Conservation (phyloP, 208 protist genomes). For the Trypanosoma boissoni region DNA sequence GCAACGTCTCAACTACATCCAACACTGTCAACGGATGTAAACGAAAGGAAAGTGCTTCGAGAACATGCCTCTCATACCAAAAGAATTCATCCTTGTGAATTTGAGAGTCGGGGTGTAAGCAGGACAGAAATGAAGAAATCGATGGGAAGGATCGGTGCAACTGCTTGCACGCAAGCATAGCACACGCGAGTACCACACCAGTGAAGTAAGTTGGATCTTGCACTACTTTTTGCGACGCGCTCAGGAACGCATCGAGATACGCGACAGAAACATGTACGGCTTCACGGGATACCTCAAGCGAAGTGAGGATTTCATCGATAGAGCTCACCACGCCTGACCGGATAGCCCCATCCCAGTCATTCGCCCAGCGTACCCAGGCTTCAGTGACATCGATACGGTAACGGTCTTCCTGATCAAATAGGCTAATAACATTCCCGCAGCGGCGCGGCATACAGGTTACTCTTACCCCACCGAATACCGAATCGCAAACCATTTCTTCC, state of each 20-base stretch:
- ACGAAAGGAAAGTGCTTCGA: slow-evolving; percentile 22
- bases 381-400: slow-evolving; percentile 33
- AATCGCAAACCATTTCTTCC: too few species aligned
- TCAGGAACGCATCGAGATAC: slow-evolving; percentile 71
- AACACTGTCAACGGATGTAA: slow-evolving; percentile 36
- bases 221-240: slow-evolving; percentile 12
- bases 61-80: slow-evolving; percentile 41
- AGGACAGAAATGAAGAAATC: slow-evolving; percentile 53
- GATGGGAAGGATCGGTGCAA: slow-evolving; percentile 62
- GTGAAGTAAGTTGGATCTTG: slow-evolving; percentile 52
- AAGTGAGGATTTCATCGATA: slow-evolving; percentile 68
- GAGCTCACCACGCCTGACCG: slow-evolving; percentile 65
- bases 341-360: slow-evolving; percentile 46
- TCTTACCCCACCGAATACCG: too few species aligned
- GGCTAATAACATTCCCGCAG: neutral
- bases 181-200: slow-evolving; percentile 68
- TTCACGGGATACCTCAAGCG: slow-evolving; percentile 45
- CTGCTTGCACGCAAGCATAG: slow-evolving; percentile 78
- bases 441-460: slow-evolving; percentile 6
- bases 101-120: slow-evolving; percentile 33
- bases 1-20: slow-evolving; percentile 46
- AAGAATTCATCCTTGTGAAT: slow-evolving; percentile 49
- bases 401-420: slow-evolving; percentile 28
- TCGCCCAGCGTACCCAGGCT: slow-evolving; percentile 54
- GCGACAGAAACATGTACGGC: slow-evolving; percentile 64